phyloP scores from a whole-genome alignment of 208 protist species.

The Trypanosoma boissoni region DNA sequence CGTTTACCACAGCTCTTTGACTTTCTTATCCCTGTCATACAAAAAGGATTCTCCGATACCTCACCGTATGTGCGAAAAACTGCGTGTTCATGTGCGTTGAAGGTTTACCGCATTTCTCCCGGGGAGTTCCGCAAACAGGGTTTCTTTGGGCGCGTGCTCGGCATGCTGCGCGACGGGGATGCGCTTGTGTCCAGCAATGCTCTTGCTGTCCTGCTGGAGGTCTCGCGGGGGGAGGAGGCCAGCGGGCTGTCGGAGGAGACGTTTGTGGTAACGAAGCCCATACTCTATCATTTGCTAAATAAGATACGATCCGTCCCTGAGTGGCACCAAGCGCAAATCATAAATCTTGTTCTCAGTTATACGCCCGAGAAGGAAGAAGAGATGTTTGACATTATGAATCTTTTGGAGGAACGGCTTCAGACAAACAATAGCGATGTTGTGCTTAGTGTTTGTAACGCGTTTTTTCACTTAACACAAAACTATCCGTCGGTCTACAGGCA shows the following conservation, averaged over 20 bases:
- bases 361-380: constrained; percentile 70
- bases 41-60: constrained; percentile 70
- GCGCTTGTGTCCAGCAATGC: constrained; percentile 78
- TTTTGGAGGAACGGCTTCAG: constrained; percentile 88
- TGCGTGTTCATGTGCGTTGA: constrained; percentile 85
- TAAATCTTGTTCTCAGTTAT: constrained; percentile 66
- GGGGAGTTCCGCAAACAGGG: constrained; percentile 38
- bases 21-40: constrained; percentile 81
- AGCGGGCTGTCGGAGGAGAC: constrained; percentile 15
- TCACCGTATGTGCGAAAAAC: constrained; percentile 94
- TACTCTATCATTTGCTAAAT: constrained; percentile 85
- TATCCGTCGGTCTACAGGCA: constrained; percentile 66
- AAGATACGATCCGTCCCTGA: constrained; percentile 75
- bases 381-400: constrained; percentile 92
- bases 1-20: constrained; percentile 55
- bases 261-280: constrained; percentile 49
- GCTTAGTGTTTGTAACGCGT: constrained; percentile 72
- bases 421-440: constrained; percentile 88
- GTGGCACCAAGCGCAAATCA: constrained; percentile 84
- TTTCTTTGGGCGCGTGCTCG: constrained; percentile 41
- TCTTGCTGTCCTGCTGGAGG: constrained; percentile 75
- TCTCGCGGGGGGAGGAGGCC: constrained; percentile 33
- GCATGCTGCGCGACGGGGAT: constrained; percentile 84
- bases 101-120: constrained; percentile 65
- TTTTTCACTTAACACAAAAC: constrained; percentile 88